Base-by-base conservation (phyloP, 2,329 filamentous ascomycete genomes). In the Aspergillus awamori region DNA sequence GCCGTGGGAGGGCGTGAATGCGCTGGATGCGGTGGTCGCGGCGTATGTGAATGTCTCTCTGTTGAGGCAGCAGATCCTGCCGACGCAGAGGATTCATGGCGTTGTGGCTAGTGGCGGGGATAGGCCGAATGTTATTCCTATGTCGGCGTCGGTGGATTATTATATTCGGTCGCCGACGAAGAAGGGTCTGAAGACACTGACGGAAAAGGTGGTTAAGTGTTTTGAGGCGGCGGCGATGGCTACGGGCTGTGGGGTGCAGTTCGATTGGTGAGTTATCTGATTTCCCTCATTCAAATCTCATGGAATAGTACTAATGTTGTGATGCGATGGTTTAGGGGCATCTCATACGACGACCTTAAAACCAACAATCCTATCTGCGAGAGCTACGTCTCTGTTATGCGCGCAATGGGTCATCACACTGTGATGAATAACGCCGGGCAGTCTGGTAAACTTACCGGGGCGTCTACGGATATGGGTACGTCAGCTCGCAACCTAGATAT, bases 1-100 rank as follows among this genome's bases (percentile, higher is more conserved):
- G 5, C 85, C 84, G 0, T 87, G 84, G 84, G 75, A 83, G 13
- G 85, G 84, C 0, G 78, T 83, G 65, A 87, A 87, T 69, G 85
- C 85, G 0, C 77, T 87, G 1, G 85, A 87, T 65, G 84, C 84
- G 0, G 74, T 85, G 13, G 76, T 87, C 3, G 77, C 79, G 0
- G 80, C 73, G 0, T 78, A 77, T 61, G 69, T 73, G 26, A 73
- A 71, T 51, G 71, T 87, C 10, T 82, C 81, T 0, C 76, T 83
- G 2, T 75, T 87, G 6, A 77, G 85, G 2, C 84, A 86, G 70
- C 84, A 86, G 69, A 80, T 83, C 4, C 76, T 80, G 62, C 81
- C 83, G 0, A 78, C 79, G 26, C 77, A 82, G 63, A 79, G 80
- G 30, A 76, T 84, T 15, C 81, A 85, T 60, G 79, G 83, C 0